These are phyloP conservation scores for Waitea zeae DNA, from an alignment of 1,284 basidiomycete genomes.

Conservation along the genomic window DNA sequence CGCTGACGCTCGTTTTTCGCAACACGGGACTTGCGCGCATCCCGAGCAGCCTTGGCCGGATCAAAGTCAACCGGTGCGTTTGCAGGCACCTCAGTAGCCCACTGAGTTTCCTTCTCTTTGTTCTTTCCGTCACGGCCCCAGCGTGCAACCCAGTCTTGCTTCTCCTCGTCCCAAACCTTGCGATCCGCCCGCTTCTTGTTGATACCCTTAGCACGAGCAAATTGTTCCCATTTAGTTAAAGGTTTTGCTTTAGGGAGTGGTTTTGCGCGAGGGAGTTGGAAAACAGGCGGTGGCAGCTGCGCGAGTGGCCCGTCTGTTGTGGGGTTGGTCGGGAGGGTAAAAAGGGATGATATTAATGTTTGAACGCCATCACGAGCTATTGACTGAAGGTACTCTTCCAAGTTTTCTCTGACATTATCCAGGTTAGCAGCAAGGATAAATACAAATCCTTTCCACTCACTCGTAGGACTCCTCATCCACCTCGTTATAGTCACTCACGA, in stretches of 20 bases:
- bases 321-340: conserved; percentile 62
- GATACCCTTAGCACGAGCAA: conserved; percentile 91
- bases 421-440: background rate
- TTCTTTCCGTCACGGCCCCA: conserved; percentile 93
- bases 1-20: conserved; percentile 79
- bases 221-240: conserved; percentile 93
- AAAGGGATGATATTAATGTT: conserved; percentile 65
- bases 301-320: conserved; percentile 78
- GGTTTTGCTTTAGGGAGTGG: conserved; percentile 87
- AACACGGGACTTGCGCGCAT: conserved; percentile 64
- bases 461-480: conserved; percentile 68
- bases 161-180: conserved; percentile 89
- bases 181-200: conserved; percentile 66
- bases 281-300: conserved; percentile 62
- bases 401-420: conserved; percentile 50
- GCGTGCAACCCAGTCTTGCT: conserved; percentile 81
- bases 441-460: no score
- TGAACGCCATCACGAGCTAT: conserved; percentile 83
- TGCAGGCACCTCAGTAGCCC: conserved; percentile 78
- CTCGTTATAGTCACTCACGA: conserved; percentile 77
- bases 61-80: conserved; percentile 53
- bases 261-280: conserved; percentile 77
- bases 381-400: conserved; percentile 66
- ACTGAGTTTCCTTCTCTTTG: conserved; percentile 76
- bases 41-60: conserved; percentile 60